Evolutionary conservation across 192 early-diverging fungal species (phyloP), one percentile per base, ranked within the genome.

Genomic region (Obelidium mucronatum): DNA sequence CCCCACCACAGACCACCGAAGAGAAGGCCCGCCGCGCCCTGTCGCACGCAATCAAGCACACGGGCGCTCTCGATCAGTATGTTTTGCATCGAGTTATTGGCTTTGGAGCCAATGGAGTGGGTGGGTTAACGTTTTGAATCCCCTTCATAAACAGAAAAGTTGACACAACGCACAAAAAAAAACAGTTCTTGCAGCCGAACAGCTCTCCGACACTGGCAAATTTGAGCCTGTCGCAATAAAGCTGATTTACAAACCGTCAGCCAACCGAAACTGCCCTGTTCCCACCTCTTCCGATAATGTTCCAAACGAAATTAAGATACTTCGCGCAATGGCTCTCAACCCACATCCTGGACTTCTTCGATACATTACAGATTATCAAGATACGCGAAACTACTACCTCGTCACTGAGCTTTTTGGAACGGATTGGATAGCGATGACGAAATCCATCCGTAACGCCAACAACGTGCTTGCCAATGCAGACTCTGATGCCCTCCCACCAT

Each of bases 101-200:
- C 5, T 71, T 71, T 36, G 69, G 69, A 17, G 51, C 69, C 24
- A 71, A 71, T 33, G 69, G 69, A 56, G 69, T 71, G 54, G 69
- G 69, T 71, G 34, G 8, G 69, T 71, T 36, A 1, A 1, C 2
- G 31, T 26, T 8, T 22, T 26, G 26, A 58, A 22, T 31, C 24
- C 30, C 30, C 30, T 58, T 58, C 13, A 8, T 8, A 22, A 11
- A 22, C 24, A 13, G 40, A 52, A 31, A 40, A n/a, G 26, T 48
- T 15, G 11, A 19, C 28, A 65, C 24, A 40, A 30, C 2, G 17
- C 62, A 1, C 19, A 33, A 19, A 5, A 2, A 34, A 19, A 22
- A 42, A 71, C 53, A 71, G 69, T 71, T 5, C 13, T 71, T 22
- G 69, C 69, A 17, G 69, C 69, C 5, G 69, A 71, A 36, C 19